A percentile compares a stretch with the other conserved stretches of the same genome.
These are phyloP conservation scores for Alternaria postmessia DNA, from an alignment of 2,329 filamentous ascomycete genomes.

Conservation along the genomic window DNA sequence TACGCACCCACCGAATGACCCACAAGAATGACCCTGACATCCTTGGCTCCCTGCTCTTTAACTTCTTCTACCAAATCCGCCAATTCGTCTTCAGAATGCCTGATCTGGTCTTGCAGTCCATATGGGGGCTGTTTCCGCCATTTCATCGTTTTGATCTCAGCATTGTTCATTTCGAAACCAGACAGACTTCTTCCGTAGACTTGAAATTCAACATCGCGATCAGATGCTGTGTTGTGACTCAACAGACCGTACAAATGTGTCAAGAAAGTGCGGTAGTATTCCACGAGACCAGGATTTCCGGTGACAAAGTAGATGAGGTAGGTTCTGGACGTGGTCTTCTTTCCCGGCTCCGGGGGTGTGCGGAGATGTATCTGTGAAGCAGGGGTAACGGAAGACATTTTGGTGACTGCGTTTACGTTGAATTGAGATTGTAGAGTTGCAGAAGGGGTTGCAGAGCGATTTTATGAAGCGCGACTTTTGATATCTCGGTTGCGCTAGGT, in stretches of 20 bases:
- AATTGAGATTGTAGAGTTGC: not conserved
- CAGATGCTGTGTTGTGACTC: slow-evolving; percentile 41
- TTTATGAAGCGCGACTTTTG: slow-evolving; percentile 17
- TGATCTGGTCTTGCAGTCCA: slow-evolving; percentile 60
- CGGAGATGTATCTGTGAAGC: slow-evolving; percentile 37
- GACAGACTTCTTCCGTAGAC: slow-evolving; percentile 53
- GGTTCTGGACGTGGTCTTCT: slow-evolving; percentile 30
- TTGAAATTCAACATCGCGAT: slow-evolving; percentile 37
- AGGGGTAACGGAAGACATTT: slow-evolving; percentile 22
- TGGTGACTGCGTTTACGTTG: not conserved
- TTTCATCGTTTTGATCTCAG: slow-evolving; percentile 31
- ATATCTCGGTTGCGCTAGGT: slow-evolving; percentile 23
- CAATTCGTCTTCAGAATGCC: slow-evolving; percentile 56
- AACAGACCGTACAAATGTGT: slow-evolving; percentile 64
- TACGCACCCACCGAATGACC: slow-evolving; percentile 60
- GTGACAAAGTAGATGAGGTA: slow-evolving; percentile 75
- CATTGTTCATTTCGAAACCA: slow-evolving; percentile 52
- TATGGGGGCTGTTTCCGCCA: slow-evolving; percentile 46
- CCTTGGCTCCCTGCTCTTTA: slow-evolving; percentile 28
- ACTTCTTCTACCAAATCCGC: slow-evolving; percentile 48
- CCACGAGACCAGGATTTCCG: slow-evolving; percentile 78
- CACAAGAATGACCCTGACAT: slow-evolving; percentile 50
- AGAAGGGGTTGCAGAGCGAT: slow-evolving; percentile 11
- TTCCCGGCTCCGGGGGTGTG: slow-evolving; percentile 27
- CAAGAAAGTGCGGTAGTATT: slow-evolving; percentile 76